Evolutionary conservation across 495 filamentous ascomycete genomes (phyloP), one percentile per base, ranked within the genome.

Genomic region (Aspergillus conjunctus): DNA sequence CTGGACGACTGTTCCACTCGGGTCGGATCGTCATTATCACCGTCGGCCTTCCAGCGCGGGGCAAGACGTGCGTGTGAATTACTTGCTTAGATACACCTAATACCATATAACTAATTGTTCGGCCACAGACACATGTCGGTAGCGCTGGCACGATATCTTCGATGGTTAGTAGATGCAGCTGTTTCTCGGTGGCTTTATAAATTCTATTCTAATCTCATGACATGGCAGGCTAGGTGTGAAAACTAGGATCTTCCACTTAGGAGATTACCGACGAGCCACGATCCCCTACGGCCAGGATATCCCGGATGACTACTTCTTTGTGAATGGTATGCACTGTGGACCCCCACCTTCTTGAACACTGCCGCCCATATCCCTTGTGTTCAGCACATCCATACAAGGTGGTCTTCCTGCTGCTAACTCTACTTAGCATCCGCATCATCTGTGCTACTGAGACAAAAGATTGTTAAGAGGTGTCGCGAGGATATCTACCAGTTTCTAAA

Each of bases 401-500:
- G n/a, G 6, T 15, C 3, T 26, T 41, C 49, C 51, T 41, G 7
- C 3, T 6, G 26, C 64, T 65, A 48, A 65, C 59, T 66, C 10
- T 66, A 15, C 59, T 33, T 66, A 86, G 85, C 95, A 31, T 93
- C 91, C 32, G 88, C 92, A 15, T 82, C 87, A 45, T 92, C 95
- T 12, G 87, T 96, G 14, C 84, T 97, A 63, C 81, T 98, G 17
- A 87, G 95, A 48, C 92, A 97, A 72, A 97, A 96, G 78, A 98
- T 99, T 51, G 83, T 98, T 8, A 96, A 97, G 77, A 94, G 94
- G 73, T 99, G 95, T 66, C 86, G 93, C 51, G 93, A 98, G 71
- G 95, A 99, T 67, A 95, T 99, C 34, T 96, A 96, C 59, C 87
- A 89, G 57, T 99, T 96, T 77, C 79, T 99, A 39, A 92, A 97